Evolutionary conservation across 805 yeast species (phyloP).

Genomic region (Candida railenensis): DNA sequence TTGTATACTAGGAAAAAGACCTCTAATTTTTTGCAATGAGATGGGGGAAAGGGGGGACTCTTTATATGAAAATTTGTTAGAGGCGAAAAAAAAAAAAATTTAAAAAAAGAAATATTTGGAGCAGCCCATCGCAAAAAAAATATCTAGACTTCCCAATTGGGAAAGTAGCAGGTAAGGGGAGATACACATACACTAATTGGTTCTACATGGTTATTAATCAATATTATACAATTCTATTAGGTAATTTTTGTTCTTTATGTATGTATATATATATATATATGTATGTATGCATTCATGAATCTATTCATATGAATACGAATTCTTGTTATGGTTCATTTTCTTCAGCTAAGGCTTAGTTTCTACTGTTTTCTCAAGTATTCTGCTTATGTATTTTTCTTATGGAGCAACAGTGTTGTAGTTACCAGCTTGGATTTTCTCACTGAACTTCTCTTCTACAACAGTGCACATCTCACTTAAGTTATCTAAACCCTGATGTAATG

Average conservation of each 20-base stretch:
- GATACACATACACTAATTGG: no score
- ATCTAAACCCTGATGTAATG: constrained; percentile 85
- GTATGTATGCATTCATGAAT: background rate
- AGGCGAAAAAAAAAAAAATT: constrained; percentile 1
- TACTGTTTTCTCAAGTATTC: background rate
- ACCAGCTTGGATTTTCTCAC: constrained; percentile 62
- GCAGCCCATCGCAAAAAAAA: constrained; percentile 5
- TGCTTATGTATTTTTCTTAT: constrained; percentile 15
- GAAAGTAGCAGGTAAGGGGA: background rate
- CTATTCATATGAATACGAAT: background rate
- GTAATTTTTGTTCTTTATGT: background rate
- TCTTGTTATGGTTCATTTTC: background rate
- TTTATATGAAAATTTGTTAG: constrained; percentile 1
- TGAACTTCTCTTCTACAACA: constrained; percentile 76
- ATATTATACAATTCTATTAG: background rate
- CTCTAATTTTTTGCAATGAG: background rate
- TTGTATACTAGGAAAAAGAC: background rate
- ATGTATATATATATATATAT: background rate
- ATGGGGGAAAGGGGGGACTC: background rate
- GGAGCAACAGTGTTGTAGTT: constrained; percentile 52
- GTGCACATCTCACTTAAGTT: constrained; percentile 81
- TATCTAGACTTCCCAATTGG: constrained; percentile 11
- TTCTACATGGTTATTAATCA: no score
- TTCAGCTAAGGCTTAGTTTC: no score
- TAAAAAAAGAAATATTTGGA: constrained; percentile 9